phyloP scores from a whole-genome alignment of 1,284 basidiomycete genomes.

The Irpex rosettiformis region DNA sequence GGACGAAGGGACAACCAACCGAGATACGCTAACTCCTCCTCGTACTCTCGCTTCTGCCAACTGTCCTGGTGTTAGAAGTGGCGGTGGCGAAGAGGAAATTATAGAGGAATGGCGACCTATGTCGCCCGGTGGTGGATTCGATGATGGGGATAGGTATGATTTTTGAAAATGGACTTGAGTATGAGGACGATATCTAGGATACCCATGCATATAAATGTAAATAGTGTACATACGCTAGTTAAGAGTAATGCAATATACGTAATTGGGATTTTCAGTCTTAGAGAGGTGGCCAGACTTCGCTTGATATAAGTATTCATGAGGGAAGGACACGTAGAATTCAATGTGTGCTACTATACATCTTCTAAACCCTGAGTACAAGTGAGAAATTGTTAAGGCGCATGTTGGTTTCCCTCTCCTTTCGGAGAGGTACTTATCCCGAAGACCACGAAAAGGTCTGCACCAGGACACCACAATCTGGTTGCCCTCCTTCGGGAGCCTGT shows the following conservation, averaged over 20 bases:
- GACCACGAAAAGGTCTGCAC: constrained; percentile 14
- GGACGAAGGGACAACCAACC: too few species aligned
- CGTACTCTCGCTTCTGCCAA: too few species aligned
- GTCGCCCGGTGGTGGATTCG: constrained; percentile 28
- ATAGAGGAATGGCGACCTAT: constrained; percentile 36
- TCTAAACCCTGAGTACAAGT: neutral
- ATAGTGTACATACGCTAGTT: neutral
- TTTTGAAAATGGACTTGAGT: neutral
- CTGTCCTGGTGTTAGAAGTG: neutral
- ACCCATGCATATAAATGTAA: neutral
- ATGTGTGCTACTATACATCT: too few species aligned
- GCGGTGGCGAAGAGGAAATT: constrained; percentile 22
- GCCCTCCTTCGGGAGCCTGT: constrained; percentile 8
- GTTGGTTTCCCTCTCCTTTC: constrained; percentile 9
- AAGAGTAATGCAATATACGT: neutral
- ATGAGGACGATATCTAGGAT: neutral
- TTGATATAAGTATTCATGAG: neutral
- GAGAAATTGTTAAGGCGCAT: neutral
- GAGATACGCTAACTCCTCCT: too few species aligned
- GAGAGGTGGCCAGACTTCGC: neutral
- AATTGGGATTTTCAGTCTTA: neutral
- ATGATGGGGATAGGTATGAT: constrained; percentile 28
- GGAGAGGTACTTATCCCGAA: constrained; percentile 10
- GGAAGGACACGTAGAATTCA: too few species aligned
- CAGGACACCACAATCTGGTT: constrained; percentile 2